Percentiles rank a stretch among this genome's conserved stretches.
phyloP scores from a whole-genome alignment of 2,329 filamentous ascomycete species.

The Phialophora macrospora region DNA sequence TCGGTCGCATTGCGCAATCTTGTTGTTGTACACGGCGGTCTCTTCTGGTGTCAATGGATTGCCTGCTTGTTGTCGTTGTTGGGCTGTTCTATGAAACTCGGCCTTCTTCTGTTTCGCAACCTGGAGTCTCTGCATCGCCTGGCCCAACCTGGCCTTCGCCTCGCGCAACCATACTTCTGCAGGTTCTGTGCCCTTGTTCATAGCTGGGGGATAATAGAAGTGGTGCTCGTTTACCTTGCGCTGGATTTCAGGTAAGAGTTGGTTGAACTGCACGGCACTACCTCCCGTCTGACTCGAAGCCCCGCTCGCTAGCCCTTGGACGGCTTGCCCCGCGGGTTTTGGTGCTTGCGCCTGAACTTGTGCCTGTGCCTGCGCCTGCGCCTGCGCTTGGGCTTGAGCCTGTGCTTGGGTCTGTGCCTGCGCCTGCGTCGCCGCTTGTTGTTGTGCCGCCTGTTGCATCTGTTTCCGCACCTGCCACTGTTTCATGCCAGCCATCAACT shows the following conservation, averaged over 20 bases:
- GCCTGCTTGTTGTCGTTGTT: constrained; percentile 47
- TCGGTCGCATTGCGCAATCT: constrained; percentile 39
- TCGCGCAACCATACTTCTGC: constrained; percentile 54
- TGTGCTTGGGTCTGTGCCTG: constrained; percentile 22
- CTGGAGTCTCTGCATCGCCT: constrained; percentile 56
- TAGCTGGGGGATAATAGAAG: constrained; percentile 53
- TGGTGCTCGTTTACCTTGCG: constrained; percentile 52
- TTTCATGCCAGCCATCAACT: constrained; percentile 58
- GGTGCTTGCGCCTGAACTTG: constrained; percentile 30
- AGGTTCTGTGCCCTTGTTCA: constrained; percentile 48
- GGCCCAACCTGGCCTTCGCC: constrained; percentile 54
- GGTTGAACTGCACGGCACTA: constrained; percentile 48
- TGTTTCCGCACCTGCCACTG: constrained; percentile 51
- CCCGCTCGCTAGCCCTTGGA: constrained; percentile 21
- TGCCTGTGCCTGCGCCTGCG: constrained; percentile 24
- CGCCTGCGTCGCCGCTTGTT: constrained; percentile 27
- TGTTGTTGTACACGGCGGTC: constrained; percentile 48
- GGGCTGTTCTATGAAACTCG: constrained; percentile 49
- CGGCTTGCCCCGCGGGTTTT: constrained; percentile 10
- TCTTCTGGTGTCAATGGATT: constrained; percentile 50
- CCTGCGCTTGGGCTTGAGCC: constrained; percentile 11
- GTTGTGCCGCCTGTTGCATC: constrained; percentile 35
- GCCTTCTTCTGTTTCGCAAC: constrained; percentile 51
- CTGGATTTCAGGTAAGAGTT: constrained; percentile 53
- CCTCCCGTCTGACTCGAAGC: constrained; percentile 39